Evolutionary conservation across 495 filamentous ascomycete genomes (phyloP).

Genomic region (Xylaria sp.): DNA sequence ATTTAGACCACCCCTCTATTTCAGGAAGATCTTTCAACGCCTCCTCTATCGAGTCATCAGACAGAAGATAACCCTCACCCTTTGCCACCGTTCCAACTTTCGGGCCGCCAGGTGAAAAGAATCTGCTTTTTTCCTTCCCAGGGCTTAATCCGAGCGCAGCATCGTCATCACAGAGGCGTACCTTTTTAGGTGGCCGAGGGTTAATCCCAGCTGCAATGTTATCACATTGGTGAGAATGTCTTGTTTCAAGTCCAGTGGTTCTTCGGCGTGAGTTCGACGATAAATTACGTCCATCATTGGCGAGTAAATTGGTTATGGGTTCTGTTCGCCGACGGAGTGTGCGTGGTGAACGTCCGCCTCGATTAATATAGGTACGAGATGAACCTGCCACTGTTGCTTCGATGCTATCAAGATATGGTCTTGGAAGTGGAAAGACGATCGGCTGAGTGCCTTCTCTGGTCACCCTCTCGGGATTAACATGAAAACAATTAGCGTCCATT

Average conservation of each 20-base stretch:
- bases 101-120: slow-evolving; percentile 41
- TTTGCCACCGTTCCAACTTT: slow-evolving; percentile 34
- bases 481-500: slow-evolving; percentile 84
- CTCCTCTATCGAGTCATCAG: slow-evolving; percentile 56
- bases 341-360: slow-evolving; percentile 29
- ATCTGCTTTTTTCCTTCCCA: slow-evolving; percentile 48
- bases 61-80: slow-evolving; percentile 46
- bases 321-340: slow-evolving; percentile 49
- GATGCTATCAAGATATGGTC: slow-evolving; percentile 51
- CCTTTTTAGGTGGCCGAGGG: slow-evolving; percentile 56
- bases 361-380: slow-evolving; percentile 36
- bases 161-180: slow-evolving; percentile 53
- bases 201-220: slow-evolving; percentile 12
- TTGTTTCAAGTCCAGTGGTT: slow-evolving; percentile 35
- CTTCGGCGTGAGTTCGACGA: slow-evolving; percentile 44
- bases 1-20: slow-evolving; percentile 35
- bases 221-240: slow-evolving; percentile 31
- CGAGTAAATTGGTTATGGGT: slow-evolving; percentile 48
- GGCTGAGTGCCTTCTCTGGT: slow-evolving; percentile 44
- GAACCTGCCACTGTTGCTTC: slow-evolving; percentile 11
- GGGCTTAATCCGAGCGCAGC: slow-evolving; percentile 27
- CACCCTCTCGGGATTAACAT: slow-evolving; percentile 41
- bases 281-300: slow-evolving; percentile 26
- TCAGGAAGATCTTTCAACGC: slow-evolving; percentile 52
- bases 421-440: slow-evolving; percentile 55